phyloP scores from a whole-genome alignment of 2,329 filamentous ascomycete species.

The Trichoderma sp. region DNA sequence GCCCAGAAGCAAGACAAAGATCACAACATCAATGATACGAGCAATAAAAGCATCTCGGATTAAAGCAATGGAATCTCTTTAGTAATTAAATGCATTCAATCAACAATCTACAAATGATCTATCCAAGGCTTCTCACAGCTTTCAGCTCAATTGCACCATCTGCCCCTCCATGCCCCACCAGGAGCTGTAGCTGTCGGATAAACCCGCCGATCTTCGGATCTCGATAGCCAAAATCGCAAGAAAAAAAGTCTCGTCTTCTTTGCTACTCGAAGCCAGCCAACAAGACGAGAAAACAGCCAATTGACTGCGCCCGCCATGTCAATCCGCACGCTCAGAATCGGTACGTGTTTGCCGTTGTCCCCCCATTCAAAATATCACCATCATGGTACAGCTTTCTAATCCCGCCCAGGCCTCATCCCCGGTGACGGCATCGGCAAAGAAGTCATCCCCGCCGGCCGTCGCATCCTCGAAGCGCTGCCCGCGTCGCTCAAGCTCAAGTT shows the following conservation, averaged over 20 bases:
- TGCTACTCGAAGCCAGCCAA: neutral
- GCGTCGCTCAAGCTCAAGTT: conserved; percentile 90
- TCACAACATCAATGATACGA: neutral
- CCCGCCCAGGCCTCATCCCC: conserved; percentile 79
- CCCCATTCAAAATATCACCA: neutral
- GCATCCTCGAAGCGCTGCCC: conserved; percentile 89
- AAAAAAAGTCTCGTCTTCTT: neutral
- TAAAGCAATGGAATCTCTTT: accelerated
- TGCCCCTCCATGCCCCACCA: conserved; percentile 6
- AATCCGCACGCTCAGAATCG: conserved; percentile 46
- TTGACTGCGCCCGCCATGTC: conserved; percentile 39
- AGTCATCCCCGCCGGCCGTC: conserved; percentile 92
- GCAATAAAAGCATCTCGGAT: neutral
- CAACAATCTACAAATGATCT: neutral
- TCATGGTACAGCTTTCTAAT: neutral
- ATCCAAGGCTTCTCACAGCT: neutral
- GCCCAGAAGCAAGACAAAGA: neutral
- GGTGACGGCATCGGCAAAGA: conserved; percentile 98
- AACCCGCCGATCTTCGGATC: conserved; percentile 24
- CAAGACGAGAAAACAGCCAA: neutral
- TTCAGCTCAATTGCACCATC: neutral
- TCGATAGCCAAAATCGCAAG: neutral
- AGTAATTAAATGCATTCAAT: neutral
- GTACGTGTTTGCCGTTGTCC: conserved; percentile 30
- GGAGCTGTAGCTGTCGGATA: neutral